Conservation (phyloP, 306 rosid species). For the Ochetophila trinervis region DNA sequence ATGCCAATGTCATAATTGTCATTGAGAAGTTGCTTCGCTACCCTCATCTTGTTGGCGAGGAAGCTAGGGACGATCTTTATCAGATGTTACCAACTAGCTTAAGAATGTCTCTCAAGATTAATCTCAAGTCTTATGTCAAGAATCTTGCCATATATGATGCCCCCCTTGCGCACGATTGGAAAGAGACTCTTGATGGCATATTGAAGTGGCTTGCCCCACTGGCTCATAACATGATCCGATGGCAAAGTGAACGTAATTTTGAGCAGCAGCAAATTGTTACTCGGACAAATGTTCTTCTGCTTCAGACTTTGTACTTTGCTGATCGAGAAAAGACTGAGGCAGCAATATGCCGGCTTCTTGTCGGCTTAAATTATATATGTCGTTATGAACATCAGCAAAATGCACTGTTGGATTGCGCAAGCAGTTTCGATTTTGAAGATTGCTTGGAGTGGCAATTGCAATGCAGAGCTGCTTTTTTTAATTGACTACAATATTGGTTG, state of each 20-base stretch:
- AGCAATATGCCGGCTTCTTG: conserved; percentile 75
- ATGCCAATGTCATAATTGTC: conserved; percentile 84
- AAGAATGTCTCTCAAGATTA: conserved; percentile 62
- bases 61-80: conserved; percentile 85
- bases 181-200: conserved; percentile 73
- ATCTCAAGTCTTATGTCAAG: conserved; percentile 76
- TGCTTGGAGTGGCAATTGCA: conserved; percentile 86
- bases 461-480: conserved; percentile 51
- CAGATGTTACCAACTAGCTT: conserved; percentile 87
- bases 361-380: conserved; percentile 88
- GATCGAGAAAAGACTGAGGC: conserved; percentile 80
- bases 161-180: conserved; percentile 96
- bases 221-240: conserved; percentile 90
- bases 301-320: conserved; percentile 82
- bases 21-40: conserved; percentile 83
- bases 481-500: conserved; percentile 41
- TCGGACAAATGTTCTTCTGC: conserved; percentile 70
- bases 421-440: conserved; percentile 90
- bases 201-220: conserved; percentile 79
- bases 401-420: conserved; percentile 79
- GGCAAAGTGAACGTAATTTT: conserved; percentile 93
- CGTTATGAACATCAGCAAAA: conserved; percentile 95
- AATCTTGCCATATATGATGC: conserved; percentile 91
- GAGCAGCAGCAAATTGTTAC: conserved; percentile 77
- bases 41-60: conserved; percentile 89